Conservation (phyloP, 768 basidiomycete species). For the Ramaria sp. region DNA sequence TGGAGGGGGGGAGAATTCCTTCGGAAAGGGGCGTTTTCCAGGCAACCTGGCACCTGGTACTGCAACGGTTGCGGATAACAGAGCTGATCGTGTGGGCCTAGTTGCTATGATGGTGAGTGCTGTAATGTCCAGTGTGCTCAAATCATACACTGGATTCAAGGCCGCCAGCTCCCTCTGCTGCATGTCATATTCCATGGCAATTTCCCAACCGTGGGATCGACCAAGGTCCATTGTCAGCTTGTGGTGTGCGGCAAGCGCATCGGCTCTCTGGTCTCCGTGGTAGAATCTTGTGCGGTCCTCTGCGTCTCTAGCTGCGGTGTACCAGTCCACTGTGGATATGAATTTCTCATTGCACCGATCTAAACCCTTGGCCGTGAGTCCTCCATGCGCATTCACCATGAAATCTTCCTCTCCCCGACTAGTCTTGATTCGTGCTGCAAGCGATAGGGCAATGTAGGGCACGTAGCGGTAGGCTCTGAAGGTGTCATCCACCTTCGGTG, state of each 20-base stretch:
- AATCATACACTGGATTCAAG: neutral
- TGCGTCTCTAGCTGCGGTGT: neutral
- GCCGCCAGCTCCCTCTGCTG: neutral
- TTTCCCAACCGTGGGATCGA: neutral
- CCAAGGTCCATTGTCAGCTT: neutral
- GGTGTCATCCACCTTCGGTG: too few species aligned
- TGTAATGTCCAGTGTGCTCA: neutral
- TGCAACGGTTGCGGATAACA: too few species aligned
- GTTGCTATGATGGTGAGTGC: neutral
- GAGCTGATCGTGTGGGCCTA: too few species aligned
- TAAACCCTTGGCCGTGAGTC: constrained; percentile 11
- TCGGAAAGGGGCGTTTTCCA: neutral
- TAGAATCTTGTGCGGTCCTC: neutral
- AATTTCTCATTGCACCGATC: constrained; percentile 12
- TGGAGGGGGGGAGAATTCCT: neutral
- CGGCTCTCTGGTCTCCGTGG: neutral
- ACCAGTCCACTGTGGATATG: constrained; percentile 9
- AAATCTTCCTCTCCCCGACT: constrained; percentile 13
- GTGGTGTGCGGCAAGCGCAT: neutral
- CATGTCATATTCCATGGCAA: neutral
- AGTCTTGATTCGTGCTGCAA: constrained; percentile 9
- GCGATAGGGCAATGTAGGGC: too few species aligned
- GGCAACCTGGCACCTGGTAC: too few species aligned
- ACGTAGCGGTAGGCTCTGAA: too few species aligned
- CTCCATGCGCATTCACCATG: constrained; percentile 7